phyloP scores from a whole-genome alignment of 2,329 filamentous ascomycete species.

The Clonostachys rosea region DNA sequence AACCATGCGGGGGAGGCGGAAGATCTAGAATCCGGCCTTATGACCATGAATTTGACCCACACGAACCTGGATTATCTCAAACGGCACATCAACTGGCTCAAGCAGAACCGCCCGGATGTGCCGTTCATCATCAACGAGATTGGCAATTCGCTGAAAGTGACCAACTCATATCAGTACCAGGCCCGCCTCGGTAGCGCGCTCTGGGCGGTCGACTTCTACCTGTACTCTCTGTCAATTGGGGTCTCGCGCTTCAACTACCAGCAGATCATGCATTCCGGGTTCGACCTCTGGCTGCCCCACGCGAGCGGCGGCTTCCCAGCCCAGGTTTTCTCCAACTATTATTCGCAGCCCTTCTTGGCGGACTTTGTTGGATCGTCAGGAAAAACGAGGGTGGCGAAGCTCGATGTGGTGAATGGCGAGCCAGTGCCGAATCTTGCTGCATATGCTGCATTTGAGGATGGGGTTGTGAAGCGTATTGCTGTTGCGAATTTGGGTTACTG shows the following conservation, averaged over 20 bases:
- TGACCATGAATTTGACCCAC: constrained; percentile 9
- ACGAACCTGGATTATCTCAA: constrained; percentile 17
- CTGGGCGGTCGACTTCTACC: constrained; percentile 29
- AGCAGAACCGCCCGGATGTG: constrained; percentile 18
- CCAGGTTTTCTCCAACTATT: constrained; percentile 27
- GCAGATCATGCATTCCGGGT: constrained; percentile 27
- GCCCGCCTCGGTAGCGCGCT: constrained; percentile 24
- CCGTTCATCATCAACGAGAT: constrained; percentile 27
- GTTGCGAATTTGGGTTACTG: constrained; percentile 26
- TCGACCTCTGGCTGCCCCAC: constrained; percentile 20
- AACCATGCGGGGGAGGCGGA: constrained; percentile 17
- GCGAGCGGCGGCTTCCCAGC: constrained; percentile 14
- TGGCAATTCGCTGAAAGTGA: constrained; percentile 23
- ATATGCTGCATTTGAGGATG: constrained; percentile 21
- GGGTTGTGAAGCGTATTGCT: constrained; percentile 16
- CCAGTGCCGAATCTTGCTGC: constrained; percentile 15
- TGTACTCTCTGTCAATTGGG: constrained; percentile 25
- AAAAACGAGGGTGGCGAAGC: constrained; percentile 8
- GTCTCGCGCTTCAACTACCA: constrained; percentile 27
- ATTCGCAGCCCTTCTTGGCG: constrained; percentile 26
- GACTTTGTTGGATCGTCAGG: constrained; percentile 25
- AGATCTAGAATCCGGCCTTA: constrained; percentile 18
- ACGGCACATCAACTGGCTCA: constrained; percentile 22
- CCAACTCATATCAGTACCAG: constrained; percentile 23
- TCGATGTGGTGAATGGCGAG: constrained; percentile 11